Evolutionary conservation across 2,329 filamentous ascomycete species (phyloP).

Genomic region (Fusarium robinianum): DNA sequence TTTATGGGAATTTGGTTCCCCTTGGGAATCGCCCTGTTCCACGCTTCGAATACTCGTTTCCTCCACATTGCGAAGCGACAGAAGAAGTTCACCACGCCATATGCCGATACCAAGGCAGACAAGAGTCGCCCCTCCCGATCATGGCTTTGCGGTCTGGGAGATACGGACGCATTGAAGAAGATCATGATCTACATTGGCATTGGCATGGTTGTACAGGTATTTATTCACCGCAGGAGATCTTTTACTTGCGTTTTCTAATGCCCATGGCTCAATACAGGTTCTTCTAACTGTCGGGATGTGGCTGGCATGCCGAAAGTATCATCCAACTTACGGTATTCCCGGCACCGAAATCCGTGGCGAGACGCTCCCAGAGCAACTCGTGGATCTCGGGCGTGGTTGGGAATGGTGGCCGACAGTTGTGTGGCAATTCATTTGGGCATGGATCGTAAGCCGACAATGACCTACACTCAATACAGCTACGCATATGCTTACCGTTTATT

Average conservation of each 20-base stretch:
- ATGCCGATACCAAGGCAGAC: neutral
- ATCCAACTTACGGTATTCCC: constrained; percentile 61
- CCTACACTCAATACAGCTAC: fast-evolving
- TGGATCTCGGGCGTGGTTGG: constrained; percentile 56
- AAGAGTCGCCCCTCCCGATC: constrained; percentile 1
- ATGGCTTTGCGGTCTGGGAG: constrained; percentile 34
- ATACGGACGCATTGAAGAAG: constrained; percentile 49
- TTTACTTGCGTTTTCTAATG: too few species aligned
- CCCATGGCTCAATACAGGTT: constrained; percentile 50
- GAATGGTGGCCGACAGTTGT: constrained; percentile 67
- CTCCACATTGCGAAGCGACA: constrained; percentile 61
- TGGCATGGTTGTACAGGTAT: constrained; percentile 61
- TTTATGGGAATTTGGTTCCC: constrained; percentile 68
- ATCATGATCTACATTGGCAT: constrained; percentile 55
- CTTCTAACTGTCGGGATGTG: constrained; percentile 62
- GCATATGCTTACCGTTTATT: neutral
- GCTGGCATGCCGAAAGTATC: constrained; percentile 65
- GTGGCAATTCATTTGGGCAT: constrained; percentile 66
- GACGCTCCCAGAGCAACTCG: constrained; percentile 44
- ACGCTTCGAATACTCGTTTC: constrained; percentile 65
- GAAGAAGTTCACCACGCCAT: constrained; percentile 33
- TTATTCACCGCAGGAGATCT: constrained; percentile 14
- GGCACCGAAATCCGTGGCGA: constrained; percentile 51
- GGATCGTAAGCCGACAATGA: constrained; percentile 46
- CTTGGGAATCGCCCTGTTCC: constrained; percentile 67